A percentile compares a stretch with the other conserved stretches of the same genome.
Evolutionary conservation across 164 flowering plant genomes (phyloP).

Genomic region (Macadamia integrifolia): DNA sequence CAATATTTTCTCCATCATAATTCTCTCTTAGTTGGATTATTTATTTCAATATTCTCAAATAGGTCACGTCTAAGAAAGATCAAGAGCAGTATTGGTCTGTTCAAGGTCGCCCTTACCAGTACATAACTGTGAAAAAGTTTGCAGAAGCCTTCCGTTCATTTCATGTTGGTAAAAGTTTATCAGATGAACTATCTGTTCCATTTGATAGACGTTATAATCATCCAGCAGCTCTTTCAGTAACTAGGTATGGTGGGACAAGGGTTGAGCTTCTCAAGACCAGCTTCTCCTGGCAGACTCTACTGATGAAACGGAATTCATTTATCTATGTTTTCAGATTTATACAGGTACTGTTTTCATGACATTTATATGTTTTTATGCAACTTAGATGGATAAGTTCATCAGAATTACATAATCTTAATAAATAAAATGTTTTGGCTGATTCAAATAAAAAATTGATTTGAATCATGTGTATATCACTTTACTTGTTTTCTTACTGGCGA

Average conservation of each 20-base stretch:
- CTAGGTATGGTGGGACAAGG: slow-evolving; percentile 63
- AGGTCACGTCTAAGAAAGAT: slow-evolving; percentile 92
- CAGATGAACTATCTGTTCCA: slow-evolving; percentile 56
- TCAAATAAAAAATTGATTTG: neutral
- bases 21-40: neutral
- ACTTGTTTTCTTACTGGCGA: neutral
- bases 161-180: slow-evolving; percentile 52
- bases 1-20: neutral
- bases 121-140: slow-evolving; percentile 68
- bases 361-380: neutral
- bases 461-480: too few relatives aligned
- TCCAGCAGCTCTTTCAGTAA: slow-evolving; percentile 85
- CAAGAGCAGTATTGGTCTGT: slow-evolving; percentile 94
- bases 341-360: slow-evolving; percentile 50
- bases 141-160: slow-evolving; percentile 73
- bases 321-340: slow-evolving; percentile 82
- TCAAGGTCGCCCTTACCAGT: slow-evolving; percentile 53
- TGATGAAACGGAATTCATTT: slow-evolving; percentile 92
- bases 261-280: slow-evolving; percentile 68
- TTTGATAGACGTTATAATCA: slow-evolving; percentile 72
- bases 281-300: slow-evolving; percentile 74
- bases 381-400: neutral
- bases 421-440: too few relatives aligned
- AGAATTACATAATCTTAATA: too few relatives aligned
- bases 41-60: slow-evolving; percentile 10